These are phyloP conservation scores for Blepharisma japonicum DNA, from an alignment of 73 alveolate species.

Conservation along the genomic window DNA sequence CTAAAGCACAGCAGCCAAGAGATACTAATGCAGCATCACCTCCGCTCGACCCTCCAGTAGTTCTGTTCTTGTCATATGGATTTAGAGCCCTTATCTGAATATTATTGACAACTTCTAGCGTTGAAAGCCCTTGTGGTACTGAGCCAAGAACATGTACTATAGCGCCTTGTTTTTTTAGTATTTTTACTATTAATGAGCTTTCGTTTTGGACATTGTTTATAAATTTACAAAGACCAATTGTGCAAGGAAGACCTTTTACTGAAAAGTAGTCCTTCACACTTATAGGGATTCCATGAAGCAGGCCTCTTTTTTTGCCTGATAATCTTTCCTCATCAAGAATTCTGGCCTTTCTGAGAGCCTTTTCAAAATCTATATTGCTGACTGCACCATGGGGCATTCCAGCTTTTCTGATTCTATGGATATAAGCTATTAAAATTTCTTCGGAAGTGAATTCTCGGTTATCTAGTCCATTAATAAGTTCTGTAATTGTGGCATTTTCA, in stretches of 20 bases:
- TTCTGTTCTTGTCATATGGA: slow-evolving; percentile 66
- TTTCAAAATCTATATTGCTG: neutral
- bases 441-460: too few species aligned
- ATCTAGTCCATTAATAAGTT: too few species aligned
- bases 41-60: slow-evolving; percentile 85
- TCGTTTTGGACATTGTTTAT: neutral
- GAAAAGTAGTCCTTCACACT: slow-evolving; percentile 36
- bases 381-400: too few species aligned
- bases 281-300: slow-evolving; percentile 42
- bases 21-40: slow-evolving; percentile 84
- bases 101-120: slow-evolving; percentile 60
- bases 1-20: slow-evolving; percentile 53
- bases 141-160: slow-evolving; percentile 70
- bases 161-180: slow-evolving; percentile 62
- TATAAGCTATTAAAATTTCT: too few species aligned
- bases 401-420: too few species aligned
- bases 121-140: slow-evolving; percentile 65
- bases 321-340: slow-evolving; percentile 2
- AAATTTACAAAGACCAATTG: neutral
- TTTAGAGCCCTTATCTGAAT: slow-evolving; percentile 68
- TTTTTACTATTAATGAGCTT: slow-evolving; percentile 16
- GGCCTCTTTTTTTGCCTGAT: slow-evolving; percentile 24
- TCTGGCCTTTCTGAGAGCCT: neutral
- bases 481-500: too few species aligned
- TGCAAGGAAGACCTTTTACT: neutral